Conservation (phyloP, 73 alveolate species). For the Paramecium primaurelia region DNA sequence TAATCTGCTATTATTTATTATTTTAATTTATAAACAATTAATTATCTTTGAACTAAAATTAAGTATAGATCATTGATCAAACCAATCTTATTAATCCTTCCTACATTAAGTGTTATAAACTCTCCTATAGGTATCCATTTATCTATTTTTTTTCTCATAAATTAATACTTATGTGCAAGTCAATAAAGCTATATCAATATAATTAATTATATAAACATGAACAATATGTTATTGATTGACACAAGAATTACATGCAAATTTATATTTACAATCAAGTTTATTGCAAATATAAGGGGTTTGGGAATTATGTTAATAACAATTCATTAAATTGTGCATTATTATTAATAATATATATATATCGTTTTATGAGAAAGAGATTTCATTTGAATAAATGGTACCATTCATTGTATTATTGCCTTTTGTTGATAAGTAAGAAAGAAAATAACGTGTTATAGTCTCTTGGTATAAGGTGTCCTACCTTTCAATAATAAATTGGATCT, state of each 20-base stretch:
- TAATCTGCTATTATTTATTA: neutral
- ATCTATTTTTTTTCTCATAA: neutral
- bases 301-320: neutral
- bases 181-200: too few relatives aligned
- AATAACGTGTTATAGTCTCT: neutral
- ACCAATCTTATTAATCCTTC: neutral
- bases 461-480: constrained; percentile 31
- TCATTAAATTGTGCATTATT: neutral
- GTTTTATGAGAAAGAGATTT: constrained; percentile 23
- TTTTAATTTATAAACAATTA: neutral
- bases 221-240: neutral
- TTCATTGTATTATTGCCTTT: neutral
- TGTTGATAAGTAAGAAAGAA: neutral
- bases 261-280: neutral
- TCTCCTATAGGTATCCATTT: constrained; percentile 26
- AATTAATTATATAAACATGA: too few relatives aligned
- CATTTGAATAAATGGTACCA: constrained; percentile 39
- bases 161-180: neutral
- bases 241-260: neutral
- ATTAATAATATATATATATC: neutral
- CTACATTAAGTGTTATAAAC: neutral
- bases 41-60: neutral
- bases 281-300: neutral
- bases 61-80: neutral
- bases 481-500: constrained; percentile 2